phyloP scores from a whole-genome alignment of 129 eudicot genomes.

The Flaveria trinervia region DNA sequence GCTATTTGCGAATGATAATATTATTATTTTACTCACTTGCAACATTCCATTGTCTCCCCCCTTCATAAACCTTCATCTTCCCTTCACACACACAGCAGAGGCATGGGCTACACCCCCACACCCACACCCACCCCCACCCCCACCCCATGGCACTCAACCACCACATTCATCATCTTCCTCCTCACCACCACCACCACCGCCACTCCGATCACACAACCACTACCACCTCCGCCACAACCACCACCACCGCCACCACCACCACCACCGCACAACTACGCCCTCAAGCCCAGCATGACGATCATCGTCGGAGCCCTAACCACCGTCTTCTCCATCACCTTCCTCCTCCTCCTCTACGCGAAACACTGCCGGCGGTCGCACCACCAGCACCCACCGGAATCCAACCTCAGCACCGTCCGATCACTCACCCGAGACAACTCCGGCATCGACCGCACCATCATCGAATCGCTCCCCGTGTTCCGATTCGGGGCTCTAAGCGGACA shows the following conservation, averaged over 20 bases:
- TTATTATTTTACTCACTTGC: background rate
- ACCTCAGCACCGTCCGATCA: background rate
- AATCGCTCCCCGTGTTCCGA: conserved; percentile 73
- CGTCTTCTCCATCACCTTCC: conserved; percentile 62
- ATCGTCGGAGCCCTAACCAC: conserved; percentile 59
- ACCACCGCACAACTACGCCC: conserved; percentile 9
- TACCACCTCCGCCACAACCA: background rate
- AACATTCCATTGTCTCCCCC: conserved; percentile 21
- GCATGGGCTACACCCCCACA: conserved; percentile 30
- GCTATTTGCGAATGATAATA: too few species aligned
- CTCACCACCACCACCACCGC: conserved; percentile 1
- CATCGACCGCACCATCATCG: conserved; percentile 60
- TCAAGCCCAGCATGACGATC: conserved; percentile 62
- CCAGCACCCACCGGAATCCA: background rate
- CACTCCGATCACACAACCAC: background rate
- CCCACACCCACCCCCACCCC: too few species aligned
- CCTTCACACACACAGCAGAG: background rate
- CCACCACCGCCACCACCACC: conserved; percentile 8
- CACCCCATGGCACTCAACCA: conserved; percentile 22
- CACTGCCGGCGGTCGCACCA: conserved; percentile 49
- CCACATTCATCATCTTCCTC: conserved; percentile 25
- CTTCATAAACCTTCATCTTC: conserved; percentile 30
- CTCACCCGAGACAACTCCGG: conserved; percentile 58
- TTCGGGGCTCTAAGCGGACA: conserved; percentile 71
- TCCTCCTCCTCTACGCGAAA: conserved; percentile 65